phyloP scores from a whole-genome alignment of 768 basidiomycete species.

The Amanita polypyramis region DNA sequence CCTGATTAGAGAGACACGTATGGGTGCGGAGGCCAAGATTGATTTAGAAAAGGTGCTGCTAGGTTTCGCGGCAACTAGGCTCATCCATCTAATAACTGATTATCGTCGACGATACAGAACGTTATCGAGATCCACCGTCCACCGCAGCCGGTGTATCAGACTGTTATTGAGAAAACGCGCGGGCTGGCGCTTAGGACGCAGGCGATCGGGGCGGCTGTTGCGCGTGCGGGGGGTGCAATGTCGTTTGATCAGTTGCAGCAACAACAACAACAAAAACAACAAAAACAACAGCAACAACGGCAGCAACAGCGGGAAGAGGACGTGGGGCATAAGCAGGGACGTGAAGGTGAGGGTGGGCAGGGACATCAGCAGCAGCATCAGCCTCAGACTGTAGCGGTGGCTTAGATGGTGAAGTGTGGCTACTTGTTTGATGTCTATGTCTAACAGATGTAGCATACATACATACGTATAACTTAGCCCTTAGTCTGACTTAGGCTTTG shows the following conservation, averaged over 20 bases:
- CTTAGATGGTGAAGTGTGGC: too few relatives aligned
- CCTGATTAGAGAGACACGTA: slow-evolving; percentile 92
- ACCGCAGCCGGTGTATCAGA: slow-evolving; percentile 82
- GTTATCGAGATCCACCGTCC: slow-evolving; percentile 93
- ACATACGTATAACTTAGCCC: not conserved
- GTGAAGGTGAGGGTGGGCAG: not conserved
- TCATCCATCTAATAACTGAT: not conserved
- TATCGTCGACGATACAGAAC: slow-evolving; percentile 49
- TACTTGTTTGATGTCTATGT: too few relatives aligned
- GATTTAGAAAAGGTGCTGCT: slow-evolving; percentile 83
- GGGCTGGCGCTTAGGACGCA: slow-evolving; percentile 88
- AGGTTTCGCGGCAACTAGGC: not conserved
- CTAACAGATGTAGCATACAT: not conserved
- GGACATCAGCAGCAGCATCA: slow-evolving; percentile 1
- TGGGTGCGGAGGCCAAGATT: slow-evolving; percentile 96
- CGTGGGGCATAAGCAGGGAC: too few relatives aligned
- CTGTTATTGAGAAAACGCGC: slow-evolving; percentile 91
- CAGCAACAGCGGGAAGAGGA: not conserved
- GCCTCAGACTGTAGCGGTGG: slow-evolving; percentile 5
- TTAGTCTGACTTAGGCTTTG: not conserved
- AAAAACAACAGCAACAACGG: not conserved
- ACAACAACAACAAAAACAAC: not conserved
- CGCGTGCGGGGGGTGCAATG: slow-evolving; percentile 21
- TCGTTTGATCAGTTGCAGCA: slow-evolving; percentile 1
- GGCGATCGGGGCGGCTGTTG: slow-evolving; percentile 69